A percentile compares a stretch with the other conserved stretches of the same genome.
These are phyloP conservation scores for Harrya chromipes DNA, from an alignment of 768 basidiomycete genomes.

Conservation along the genomic window DNA sequence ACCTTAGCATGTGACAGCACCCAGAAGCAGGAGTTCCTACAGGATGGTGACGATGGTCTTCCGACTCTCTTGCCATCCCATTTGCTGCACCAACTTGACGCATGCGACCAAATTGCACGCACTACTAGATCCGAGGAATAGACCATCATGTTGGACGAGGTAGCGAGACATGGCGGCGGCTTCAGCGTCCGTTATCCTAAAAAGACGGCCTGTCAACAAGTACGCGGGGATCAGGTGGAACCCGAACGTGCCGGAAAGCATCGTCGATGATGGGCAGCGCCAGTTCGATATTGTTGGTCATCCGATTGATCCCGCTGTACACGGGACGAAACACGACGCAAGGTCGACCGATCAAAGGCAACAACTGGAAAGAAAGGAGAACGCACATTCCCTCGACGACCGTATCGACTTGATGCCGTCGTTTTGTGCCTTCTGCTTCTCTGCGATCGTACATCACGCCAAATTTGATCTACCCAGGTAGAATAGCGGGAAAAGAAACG, in stretches of 20 bases:
- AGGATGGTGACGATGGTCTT: conserved; percentile 82
- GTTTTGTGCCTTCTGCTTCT: conserved; percentile 90
- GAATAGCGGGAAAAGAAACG: background rate
- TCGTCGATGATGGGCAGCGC: conserved; percentile 86
- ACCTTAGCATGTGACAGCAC: background rate
- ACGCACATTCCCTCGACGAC: conserved; percentile 88
- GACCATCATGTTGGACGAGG: conserved; percentile 84
- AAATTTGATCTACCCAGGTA: conserved; percentile 59
- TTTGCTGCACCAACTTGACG: conserved; percentile 69
- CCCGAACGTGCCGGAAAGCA: conserved; percentile 53
- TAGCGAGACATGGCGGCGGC: conserved; percentile 96
- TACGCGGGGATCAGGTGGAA: too few species aligned
- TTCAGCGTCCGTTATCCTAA: conserved; percentile 86
- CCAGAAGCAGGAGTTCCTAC: conserved; percentile 35
- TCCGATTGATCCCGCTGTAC: conserved; percentile 83
- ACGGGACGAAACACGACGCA: background rate
- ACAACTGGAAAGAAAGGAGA: background rate
- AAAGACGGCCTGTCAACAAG: background rate
- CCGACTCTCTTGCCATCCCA: conserved; percentile 66
- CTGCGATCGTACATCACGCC: conserved; percentile 95
- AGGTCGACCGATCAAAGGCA: conserved; percentile 6
- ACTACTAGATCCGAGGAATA: conserved; percentile 94
- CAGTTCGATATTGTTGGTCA: conserved; percentile 87
- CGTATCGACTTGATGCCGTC: conserved; percentile 93
- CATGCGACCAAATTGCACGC: conserved; percentile 96